A percentile compares a stretch with the other conserved stretches of the same genome.
phyloP scores from a whole-genome alignment of 1,139 yeast genomes.

The Candida sojae region DNA sequence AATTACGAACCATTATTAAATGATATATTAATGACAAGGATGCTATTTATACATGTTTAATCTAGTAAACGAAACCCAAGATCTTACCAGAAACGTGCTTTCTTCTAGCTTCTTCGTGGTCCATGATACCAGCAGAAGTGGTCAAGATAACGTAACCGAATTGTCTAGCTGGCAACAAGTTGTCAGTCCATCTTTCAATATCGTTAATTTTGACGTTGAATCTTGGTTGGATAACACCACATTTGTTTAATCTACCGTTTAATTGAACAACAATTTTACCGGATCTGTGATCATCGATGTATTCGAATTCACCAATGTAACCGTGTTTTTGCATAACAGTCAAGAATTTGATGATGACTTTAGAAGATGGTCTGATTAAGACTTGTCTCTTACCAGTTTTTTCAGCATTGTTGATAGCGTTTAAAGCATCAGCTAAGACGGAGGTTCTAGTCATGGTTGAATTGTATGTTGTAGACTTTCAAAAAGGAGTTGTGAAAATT shows the following conservation, averaged over 20 bases:
- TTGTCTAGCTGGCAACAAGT: slow-evolving; percentile 98
- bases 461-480: slow-evolving; percentile 2
- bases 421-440: slow-evolving; percentile 98
- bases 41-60: slow-evolving; percentile 9
- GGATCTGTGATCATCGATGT: slow-evolving; percentile 98
- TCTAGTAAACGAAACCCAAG: slow-evolving; percentile 91
- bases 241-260: slow-evolving; percentile 97
- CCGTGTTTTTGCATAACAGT: slow-evolving; percentile 99
- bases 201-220: slow-evolving; percentile 92
- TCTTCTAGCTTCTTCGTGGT: slow-evolving; percentile 99
- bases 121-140: slow-evolving; percentile 99
- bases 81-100: slow-evolving; percentile 99
- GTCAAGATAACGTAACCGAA: slow-evolving; percentile 96
- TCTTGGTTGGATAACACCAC: slow-evolving; percentile 98
- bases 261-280: slow-evolving; percentile 96
- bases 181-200: slow-evolving; percentile 97
- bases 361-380: slow-evolving; percentile 97
- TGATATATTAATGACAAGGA: slow-evolving; percentile 5
- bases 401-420: slow-evolving; percentile 98
- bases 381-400: slow-evolving; percentile 99
- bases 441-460: slow-evolving; percentile 93
- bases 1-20: slow-evolving; percentile 1
- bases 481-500: not conserved
- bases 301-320: slow-evolving; percentile 98
- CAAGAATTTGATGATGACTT: slow-evolving; percentile 95